These are phyloP conservation scores for Tricholoma furcatifolium DNA, from an alignment of 768 basidiomycete genomes.

Conservation along the genomic window DNA sequence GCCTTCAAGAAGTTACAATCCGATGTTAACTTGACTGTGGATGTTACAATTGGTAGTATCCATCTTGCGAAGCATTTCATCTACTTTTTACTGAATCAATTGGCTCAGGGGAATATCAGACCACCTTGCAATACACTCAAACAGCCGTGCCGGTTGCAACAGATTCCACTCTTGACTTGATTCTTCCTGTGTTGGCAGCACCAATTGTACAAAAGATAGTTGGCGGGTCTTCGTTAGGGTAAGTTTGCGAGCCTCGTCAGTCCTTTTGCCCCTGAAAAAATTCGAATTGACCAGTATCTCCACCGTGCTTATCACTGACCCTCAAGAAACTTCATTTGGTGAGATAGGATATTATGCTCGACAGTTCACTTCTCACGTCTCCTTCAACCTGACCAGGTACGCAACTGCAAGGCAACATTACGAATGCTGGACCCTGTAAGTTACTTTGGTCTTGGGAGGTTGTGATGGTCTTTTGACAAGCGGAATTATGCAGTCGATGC, in stretches of 20 bases:
- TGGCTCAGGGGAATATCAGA: constrained; percentile 61
- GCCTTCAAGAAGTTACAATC: constrained; percentile 67
- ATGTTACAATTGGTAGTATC: constrained; percentile 62
- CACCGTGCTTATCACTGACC: constrained; percentile 59
- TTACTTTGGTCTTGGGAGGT: neutral
- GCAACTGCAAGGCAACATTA: constrained; percentile 58
- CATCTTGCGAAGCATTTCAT: neutral
- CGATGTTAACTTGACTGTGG: constrained; percentile 56
- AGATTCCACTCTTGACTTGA: constrained; percentile 58
- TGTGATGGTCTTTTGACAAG: constrained; percentile 4
- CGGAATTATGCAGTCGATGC: constrained; percentile 53
- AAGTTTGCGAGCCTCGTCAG: constrained; percentile 8
- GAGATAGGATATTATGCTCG: constrained; percentile 13
- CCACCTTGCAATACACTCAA: constrained; percentile 63
- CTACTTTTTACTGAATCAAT: neutral
- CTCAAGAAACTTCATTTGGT: constrained; percentile 59
- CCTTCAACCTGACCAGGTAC: constrained; percentile 33
- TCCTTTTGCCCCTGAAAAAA: neutral
- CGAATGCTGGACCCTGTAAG: constrained; percentile 72
- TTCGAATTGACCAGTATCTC: constrained; percentile 41
- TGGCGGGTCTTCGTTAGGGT: constrained; percentile 55
- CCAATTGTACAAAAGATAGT: constrained; percentile 78
- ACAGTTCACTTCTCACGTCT: neutral
- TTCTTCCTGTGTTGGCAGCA: constrained; percentile 67
- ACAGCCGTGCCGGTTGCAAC: constrained; percentile 53